Base-by-base conservation (phyloP, 768 basidiomycete species). In the Boletus rufocinnamomeus region DNA sequence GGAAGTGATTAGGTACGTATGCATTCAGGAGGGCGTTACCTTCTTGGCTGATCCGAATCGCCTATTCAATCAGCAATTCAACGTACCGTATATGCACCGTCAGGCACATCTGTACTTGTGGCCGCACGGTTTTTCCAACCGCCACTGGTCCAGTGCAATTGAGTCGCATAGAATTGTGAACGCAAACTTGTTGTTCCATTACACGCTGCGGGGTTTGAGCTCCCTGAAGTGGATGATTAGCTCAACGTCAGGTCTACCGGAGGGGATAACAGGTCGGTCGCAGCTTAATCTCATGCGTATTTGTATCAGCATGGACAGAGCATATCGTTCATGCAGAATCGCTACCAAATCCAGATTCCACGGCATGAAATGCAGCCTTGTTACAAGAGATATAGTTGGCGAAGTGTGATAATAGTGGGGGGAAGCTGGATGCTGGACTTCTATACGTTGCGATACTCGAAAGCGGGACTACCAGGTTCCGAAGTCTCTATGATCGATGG, bases 401-500 rank as follows among this genome's bases (percentile, higher is more conserved):
- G 1, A 21, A 30, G 40, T 30, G 51, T 2, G 28, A 1, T 25
- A 19, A 6, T 30, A n/a, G n/a, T 37, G 23, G 23, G 21, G 34
- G 8, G 1, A 28, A 7, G 35, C 3, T 25, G 3, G 21, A 19
- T 27, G 21, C 16, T n/a, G 14, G 25, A 23, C 40, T 52, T 41
- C 53, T 73, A 72, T 40, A 89, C 85, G 73, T 96, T 97, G 70
- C 85, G 84, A 74, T 94, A 96, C 68, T 94, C 89, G 66, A 95
- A 90, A 5, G 87, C 88, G 47, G 95, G 95, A 37, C 77, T 81
- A 11, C 91, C 93, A 35, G 95, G 95, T 75, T 95, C 93, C 13
- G 93, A 90, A n/a, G 77, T 76, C 57, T 94, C 93, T 45, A 95
- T 86, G 63, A 93, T 87, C 57, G 69, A 76, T 66, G 81, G 80